These are phyloP conservation scores for Xylaria sp. DNA, from an alignment of 2,329 filamentous ascomycete species.

Conservation along the genomic window DNA sequence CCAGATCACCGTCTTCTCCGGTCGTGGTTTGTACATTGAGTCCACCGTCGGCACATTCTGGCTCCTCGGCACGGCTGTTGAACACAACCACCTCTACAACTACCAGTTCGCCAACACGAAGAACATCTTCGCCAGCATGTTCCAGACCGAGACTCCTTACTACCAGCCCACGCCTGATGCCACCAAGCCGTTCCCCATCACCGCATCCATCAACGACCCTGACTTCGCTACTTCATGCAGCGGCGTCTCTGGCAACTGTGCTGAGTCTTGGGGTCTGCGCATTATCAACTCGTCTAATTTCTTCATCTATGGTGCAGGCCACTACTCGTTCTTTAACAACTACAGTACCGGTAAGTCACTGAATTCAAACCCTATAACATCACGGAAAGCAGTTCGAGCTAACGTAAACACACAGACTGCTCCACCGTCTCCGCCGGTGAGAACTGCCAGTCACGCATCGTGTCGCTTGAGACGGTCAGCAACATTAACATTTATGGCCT, in stretches of 20 bases:
- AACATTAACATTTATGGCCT: conserved; percentile 58
- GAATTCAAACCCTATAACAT: neutral
- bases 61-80: conserved; percentile 69
- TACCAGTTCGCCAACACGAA: conserved; percentile 69
- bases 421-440: conserved; percentile 51
- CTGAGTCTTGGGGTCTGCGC: conserved; percentile 68
- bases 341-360: conserved; percentile 57
- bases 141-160: conserved; percentile 76
- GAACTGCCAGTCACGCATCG: conserved; percentile 55
- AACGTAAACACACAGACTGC: conserved; percentile 46
- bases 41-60: conserved; percentile 58
- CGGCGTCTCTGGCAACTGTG: conserved; percentile 54
- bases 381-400: conserved; percentile 14
- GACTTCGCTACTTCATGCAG: conserved; percentile 59
- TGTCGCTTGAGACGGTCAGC: conserved; percentile 53
- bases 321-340: conserved; percentile 71
- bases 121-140: conserved; percentile 68
- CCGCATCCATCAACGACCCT: conserved; percentile 56
- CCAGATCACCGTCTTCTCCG: conserved; percentile 63
- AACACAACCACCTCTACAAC: conserved; percentile 72
- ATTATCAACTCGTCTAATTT: conserved; percentile 64
- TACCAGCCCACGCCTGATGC: conserved; percentile 70
- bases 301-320: conserved; percentile 67
- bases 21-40: conserved; percentile 61
- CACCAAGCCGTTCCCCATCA: conserved; percentile 60